Conservation (phyloP, 208 protist genomes). For the Porcisia deanei region DNA sequence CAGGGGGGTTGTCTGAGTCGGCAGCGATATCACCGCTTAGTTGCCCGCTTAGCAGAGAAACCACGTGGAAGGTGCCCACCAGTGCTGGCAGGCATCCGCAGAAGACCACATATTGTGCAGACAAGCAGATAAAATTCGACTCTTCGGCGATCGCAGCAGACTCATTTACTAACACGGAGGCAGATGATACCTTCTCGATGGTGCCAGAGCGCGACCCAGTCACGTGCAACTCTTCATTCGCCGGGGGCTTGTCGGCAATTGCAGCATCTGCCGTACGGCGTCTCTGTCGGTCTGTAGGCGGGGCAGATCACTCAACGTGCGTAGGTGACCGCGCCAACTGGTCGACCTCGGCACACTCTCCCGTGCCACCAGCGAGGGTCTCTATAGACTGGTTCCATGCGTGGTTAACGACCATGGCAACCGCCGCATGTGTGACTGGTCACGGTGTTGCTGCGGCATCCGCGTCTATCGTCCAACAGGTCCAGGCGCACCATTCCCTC, state of each 20-base stretch:
- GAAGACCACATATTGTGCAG: background rate
- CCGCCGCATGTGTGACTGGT: background rate
- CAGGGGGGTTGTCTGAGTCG: background rate
- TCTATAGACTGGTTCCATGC: background rate
- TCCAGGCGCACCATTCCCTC: slow-evolving; percentile 7
- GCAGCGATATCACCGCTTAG: background rate
- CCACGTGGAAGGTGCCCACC: background rate
- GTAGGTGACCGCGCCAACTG: background rate
- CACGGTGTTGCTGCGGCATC: background rate
- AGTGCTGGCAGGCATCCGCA: no score
- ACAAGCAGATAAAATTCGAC: background rate
- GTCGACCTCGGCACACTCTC: background rate
- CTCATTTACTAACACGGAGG: background rate
- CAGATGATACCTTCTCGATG: background rate
- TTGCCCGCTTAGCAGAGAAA: background rate
- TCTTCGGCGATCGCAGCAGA: background rate
- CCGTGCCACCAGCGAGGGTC: background rate
- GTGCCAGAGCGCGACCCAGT: background rate
- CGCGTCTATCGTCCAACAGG: background rate
- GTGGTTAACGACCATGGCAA: background rate
- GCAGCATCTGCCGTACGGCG: background rate
- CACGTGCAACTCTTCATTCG: background rate
- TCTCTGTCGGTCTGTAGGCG: background rate
- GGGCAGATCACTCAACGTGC: background rate
- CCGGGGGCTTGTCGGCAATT: background rate